phyloP scores from a whole-genome alignment of 2,329 filamentous ascomycete genomes.

The Zasmidium citrigriseum region DNA sequence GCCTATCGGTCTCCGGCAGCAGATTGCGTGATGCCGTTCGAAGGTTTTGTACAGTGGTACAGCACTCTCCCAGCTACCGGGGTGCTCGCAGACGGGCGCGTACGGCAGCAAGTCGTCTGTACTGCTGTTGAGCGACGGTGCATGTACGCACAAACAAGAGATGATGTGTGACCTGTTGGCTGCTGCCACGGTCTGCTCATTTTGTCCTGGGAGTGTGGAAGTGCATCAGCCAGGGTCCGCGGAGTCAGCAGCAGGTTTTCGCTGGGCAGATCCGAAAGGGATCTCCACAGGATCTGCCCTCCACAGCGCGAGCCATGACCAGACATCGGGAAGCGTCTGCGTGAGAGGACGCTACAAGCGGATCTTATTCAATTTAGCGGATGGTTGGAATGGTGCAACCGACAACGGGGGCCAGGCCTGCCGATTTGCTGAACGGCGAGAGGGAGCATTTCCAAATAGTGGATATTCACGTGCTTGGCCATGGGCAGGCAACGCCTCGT shows the following conservation, averaged over 20 bases:
- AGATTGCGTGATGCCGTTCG: conserved; percentile 7
- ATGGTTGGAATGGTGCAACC: neutral
- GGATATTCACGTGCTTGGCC: neutral
- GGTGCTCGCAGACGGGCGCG: neutral
- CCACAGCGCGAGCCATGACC: neutral
- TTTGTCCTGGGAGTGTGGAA: neutral
- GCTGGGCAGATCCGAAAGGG: neutral
- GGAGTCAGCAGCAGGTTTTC: neutral
- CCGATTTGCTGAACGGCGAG: neutral
- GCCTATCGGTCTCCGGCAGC: conserved; percentile 14
- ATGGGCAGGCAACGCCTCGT: neutral
- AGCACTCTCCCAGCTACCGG: conserved; percentile 1
- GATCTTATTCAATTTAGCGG: neutral
- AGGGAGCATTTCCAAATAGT: neutral
- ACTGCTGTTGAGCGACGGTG: neutral
- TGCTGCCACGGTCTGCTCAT: neutral
- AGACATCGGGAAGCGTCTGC: neutral
- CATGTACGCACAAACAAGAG: neutral
- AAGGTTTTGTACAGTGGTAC: neutral
- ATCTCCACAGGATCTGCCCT: neutral
- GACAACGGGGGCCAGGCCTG: neutral
- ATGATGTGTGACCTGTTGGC: neutral
- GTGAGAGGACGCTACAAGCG: neutral
- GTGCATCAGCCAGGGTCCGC: neutral
- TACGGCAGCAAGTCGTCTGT: neutral